Evolutionary conservation across 768 basidiomycete species (phyloP).

Genomic region (Hypholoma sublateritium): DNA sequence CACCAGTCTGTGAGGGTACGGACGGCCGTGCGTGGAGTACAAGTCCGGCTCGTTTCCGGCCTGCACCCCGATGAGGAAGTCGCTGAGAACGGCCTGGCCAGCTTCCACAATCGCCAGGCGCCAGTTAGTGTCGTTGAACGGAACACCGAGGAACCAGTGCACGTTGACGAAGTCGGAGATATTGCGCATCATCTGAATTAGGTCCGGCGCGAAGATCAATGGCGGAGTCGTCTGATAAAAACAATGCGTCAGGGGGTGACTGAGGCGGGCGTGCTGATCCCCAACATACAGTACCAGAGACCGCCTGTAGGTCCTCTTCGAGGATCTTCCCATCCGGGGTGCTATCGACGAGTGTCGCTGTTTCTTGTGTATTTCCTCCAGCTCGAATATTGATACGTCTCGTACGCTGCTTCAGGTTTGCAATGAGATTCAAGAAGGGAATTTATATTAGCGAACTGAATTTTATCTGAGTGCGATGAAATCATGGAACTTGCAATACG

Average conservation of each 20-base stretch:
- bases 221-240: conserved; percentile 67
- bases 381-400: conserved; percentile 21
- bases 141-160: conserved; percentile 65
- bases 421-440: conserved; percentile 77
- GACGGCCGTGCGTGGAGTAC: conserved; percentile 30
- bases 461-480: too few species aligned
- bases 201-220: conserved; percentile 58
- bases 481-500: too few species aligned
- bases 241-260: conserved; percentile 8
- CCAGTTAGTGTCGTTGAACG: conserved; percentile 66
- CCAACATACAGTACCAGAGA: conserved; percentile 52
- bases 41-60: too few species aligned
- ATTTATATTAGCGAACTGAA: conserved; percentile 49
- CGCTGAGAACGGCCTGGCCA: conserved; percentile 61
- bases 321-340: conserved; percentile 54
- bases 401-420: conserved; percentile 61
- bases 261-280: conserved; percentile 54
- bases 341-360: conserved; percentile 57
- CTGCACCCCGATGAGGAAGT: conserved; percentile 60
- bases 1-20: too few species aligned
- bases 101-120: conserved; percentile 51
- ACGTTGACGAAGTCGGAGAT: conserved; percentile 57
- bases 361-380: conserved; percentile 70
- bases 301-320: conserved; percentile 46
- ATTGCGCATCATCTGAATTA: conserved; percentile 64